Conservation (phyloP, 805 yeast species). For the Saccharomycopsis fibuligera region DNA sequence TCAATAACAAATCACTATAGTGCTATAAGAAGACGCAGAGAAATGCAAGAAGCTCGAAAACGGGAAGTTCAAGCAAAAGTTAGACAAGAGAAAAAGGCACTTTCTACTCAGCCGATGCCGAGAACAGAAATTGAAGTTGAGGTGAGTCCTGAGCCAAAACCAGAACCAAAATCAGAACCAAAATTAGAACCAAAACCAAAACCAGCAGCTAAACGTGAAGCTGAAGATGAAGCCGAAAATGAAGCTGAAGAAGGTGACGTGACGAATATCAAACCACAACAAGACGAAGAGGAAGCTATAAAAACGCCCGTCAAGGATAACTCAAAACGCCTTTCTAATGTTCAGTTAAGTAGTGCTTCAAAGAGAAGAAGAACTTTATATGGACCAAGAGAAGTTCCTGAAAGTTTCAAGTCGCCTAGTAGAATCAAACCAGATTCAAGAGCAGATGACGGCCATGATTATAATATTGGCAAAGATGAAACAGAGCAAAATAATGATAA, state of each 20-base stretch:
- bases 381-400: constrained; percentile 36
- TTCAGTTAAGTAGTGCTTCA: constrained; percentile 18
- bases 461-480: too few relatives aligned
- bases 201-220: too few relatives aligned
- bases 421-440: not conserved
- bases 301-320: constrained; percentile 10
- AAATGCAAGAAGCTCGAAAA: constrained; percentile 2
- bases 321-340: constrained; percentile 14
- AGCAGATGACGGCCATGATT: not conserved
- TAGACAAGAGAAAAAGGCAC: constrained; percentile 1
- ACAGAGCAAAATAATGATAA: too few relatives aligned
- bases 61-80: not conserved
- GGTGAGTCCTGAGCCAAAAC: not conserved
- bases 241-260: too few relatives aligned
- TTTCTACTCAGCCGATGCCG: constrained; percentile 3
- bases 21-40: constrained; percentile 23
- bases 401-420: constrained; percentile 10
- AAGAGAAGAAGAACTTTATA: constrained; percentile 37
- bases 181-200: not conserved
- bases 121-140: constrained; percentile 8
- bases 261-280: not conserved
- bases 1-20: constrained; percentile 36
- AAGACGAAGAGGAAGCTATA: not conserved
- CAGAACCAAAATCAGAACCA: not conserved
- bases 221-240: too few relatives aligned